Percentiles rank a stretch among this genome's conserved stretches.
Conservation (phyloP, 2,329 filamentous ascomycete species). For the Sclerotinia nivalis region DNA sequence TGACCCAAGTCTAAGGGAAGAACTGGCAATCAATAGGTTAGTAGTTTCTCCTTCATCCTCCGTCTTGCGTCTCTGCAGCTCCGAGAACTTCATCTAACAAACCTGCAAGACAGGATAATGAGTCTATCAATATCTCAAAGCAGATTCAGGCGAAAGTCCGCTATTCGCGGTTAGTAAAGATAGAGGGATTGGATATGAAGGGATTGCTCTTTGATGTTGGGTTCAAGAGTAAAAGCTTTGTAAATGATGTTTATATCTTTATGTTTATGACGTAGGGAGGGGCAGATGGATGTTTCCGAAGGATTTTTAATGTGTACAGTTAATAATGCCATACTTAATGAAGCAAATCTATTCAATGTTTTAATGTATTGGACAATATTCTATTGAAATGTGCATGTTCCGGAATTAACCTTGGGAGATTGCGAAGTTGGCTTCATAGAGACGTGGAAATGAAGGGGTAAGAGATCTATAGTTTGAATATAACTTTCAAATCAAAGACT, state of each 20-base stretch:
- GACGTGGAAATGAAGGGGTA: neutral
- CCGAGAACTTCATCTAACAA: neutral
- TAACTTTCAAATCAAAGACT: neutral
- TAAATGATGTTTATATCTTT: constrained; percentile 14
- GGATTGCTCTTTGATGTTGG: neutral
- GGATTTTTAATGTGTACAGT: constrained; percentile 6
- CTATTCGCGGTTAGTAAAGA: neutral
- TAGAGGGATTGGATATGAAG: neutral
- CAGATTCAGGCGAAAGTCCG: too few species aligned
- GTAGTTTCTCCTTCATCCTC: constrained; percentile 27
- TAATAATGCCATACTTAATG: constrained; percentile 8
- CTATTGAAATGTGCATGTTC: neutral
- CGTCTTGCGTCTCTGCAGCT: constrained; percentile 24
- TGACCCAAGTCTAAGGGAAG: constrained; percentile 56
- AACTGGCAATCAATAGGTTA: constrained; percentile 28
- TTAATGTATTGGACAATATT: neutral
- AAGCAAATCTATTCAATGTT: neutral
- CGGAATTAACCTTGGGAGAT: too few species aligned
- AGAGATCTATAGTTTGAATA: neutral
- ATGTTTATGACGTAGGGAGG: neutral
- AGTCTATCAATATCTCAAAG: neutral
- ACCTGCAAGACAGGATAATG: neutral
- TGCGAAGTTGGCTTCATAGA: neutral
- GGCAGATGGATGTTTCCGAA: neutral
- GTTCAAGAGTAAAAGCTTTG: neutral